These are phyloP conservation scores for Austroboletus sp. DNA, from an alignment of 1,284 basidiomycete genomes.

Conservation along the genomic window DNA sequence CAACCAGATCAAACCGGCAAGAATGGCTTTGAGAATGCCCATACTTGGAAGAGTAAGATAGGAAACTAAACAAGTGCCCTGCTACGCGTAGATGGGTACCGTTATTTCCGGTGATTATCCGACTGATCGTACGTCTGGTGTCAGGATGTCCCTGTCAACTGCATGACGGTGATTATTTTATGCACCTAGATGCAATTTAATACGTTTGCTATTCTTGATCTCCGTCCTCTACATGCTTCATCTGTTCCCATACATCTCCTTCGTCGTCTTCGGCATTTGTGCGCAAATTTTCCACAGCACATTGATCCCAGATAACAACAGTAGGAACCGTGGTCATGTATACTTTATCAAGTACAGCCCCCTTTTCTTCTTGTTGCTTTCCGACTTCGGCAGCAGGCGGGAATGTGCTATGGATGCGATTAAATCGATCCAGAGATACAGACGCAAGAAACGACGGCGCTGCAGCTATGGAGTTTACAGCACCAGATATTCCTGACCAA, in stretches of 20 bases:
- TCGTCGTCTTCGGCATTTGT: conserved; percentile 21
- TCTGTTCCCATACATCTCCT: conserved; percentile 38
- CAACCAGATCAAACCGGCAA: conserved; percentile 56
- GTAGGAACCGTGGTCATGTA: conserved; percentile 66
- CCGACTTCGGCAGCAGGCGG: conserved; percentile 48
- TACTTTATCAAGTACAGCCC: conserved; percentile 58
- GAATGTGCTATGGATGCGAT: conserved; percentile 66
- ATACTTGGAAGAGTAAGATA: conserved; percentile 82
- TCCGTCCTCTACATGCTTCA: conserved; percentile 43
- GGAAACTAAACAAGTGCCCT: conserved; percentile 34
- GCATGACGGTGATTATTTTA: conserved; percentile 1
- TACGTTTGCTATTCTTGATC: conserved; percentile 22
- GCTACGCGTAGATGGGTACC: neutral
- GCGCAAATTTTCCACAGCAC: neutral
- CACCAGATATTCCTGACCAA: conserved; percentile 56
- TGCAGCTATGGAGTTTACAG: conserved; percentile 57
- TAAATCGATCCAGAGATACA: conserved; percentile 59
- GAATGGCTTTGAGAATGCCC: conserved; percentile 90
- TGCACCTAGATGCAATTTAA: neutral
- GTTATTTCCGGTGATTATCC: neutral
- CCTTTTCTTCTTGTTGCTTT: conserved; percentile 55
- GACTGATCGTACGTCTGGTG: neutral
- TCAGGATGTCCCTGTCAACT: neutral
- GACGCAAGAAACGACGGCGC: conserved; percentile 52
- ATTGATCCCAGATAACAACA: conserved; percentile 55